Conservation (phyloP, 352 stramenopile species). For the Globisporangium nagaii region DNA sequence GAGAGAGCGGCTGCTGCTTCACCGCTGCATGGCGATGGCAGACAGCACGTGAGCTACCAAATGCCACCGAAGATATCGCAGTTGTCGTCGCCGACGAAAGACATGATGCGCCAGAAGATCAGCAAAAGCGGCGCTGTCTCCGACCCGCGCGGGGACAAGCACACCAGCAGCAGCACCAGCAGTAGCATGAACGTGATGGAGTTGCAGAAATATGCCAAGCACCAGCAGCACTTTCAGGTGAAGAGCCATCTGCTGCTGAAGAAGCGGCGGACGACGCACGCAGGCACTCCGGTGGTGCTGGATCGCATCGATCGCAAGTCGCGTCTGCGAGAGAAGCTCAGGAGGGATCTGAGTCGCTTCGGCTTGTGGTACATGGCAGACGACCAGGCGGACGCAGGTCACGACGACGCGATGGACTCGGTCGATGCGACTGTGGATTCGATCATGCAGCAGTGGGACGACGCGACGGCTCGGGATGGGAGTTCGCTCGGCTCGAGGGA, state of each 20-base stretch:
- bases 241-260: conserved; percentile 11
- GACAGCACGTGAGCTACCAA: neutral
- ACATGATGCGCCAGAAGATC: neutral
- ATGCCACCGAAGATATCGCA: conserved; percentile 50
- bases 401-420: conserved; percentile 25
- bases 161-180: neutral
- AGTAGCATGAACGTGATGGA: neutral
- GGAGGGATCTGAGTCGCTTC: conserved; percentile 49
- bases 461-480: neutral
- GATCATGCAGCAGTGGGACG: conserved; percentile 56
- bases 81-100: conserved; percentile 20
- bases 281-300: conserved; percentile 25
- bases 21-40: neutral
- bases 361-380: conserved; percentile 44
- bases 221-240: conserved; percentile 12
- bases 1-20: neutral
- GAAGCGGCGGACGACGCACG: conserved; percentile 22
- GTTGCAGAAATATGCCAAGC: conserved; percentile 2
- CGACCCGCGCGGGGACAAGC: neutral
- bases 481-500: neutral
- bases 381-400: neutral
- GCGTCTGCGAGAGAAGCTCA: conserved; percentile 41
- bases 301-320: conserved; percentile 23
- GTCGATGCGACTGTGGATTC: conserved; percentile 47
- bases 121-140: conserved; percentile 6